Conservation (phyloP, 2,329 filamentous ascomycete species). For the Akanthomyces muscarius region DNA sequence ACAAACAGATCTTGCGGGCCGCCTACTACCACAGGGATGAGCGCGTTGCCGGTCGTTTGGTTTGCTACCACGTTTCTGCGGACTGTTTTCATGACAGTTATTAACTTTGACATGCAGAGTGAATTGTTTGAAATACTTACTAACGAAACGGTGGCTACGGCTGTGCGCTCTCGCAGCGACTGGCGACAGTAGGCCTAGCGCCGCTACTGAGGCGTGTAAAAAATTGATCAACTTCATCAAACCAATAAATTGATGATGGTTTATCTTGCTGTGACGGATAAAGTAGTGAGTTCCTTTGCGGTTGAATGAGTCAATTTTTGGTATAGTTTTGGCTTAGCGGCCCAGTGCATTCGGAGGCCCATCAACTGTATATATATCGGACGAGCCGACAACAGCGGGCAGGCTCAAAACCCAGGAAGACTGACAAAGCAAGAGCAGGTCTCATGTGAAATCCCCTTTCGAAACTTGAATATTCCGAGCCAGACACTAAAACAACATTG, state of each 20-base stretch:
- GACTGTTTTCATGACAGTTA: neutral
- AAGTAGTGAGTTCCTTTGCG: neutral
- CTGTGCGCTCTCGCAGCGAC: neutral
- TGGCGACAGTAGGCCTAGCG: neutral
- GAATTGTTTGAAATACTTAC: neutral
- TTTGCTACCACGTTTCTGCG: neutral
- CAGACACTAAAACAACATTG: neutral
- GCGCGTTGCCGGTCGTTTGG: conserved; percentile 16
- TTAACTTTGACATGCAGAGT: neutral
- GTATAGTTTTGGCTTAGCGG: neutral
- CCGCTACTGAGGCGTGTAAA: neutral
- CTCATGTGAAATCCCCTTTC: neutral
- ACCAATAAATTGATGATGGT: neutral
- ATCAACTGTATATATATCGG: neutral
- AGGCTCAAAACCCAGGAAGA: neutral
- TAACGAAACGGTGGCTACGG: neutral
- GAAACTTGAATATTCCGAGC: neutral
- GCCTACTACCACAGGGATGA: conserved; percentile 35
- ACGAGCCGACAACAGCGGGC: neutral
- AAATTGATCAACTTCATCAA: neutral
- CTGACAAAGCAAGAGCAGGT: neutral
- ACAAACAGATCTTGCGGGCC: conserved; percentile 35
- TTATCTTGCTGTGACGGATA: neutral
- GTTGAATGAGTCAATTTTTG: neutral
- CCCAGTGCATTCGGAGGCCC: neutral